Conservation (phyloP, 768 basidiomycete genomes). For the Neoboletus magnificus region DNA sequence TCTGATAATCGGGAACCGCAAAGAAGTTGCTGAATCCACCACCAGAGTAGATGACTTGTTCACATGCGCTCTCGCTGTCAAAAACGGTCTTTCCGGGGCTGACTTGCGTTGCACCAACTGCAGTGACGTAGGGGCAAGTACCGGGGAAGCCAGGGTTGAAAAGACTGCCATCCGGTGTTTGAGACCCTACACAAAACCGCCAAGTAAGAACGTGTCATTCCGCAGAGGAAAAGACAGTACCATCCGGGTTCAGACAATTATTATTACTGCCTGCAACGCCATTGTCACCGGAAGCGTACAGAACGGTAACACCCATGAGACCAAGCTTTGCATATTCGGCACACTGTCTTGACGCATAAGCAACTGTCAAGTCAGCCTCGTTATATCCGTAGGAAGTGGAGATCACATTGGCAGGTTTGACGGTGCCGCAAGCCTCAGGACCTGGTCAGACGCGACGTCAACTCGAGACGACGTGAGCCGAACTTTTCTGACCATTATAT, state of each 20-base stretch:
- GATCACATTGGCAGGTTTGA: slow-evolving; percentile 40
- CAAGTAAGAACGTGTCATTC: neutral
- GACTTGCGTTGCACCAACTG: slow-evolving; percentile 62
- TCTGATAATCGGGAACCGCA: slow-evolving; percentile 51
- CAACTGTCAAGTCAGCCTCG: slow-evolving; percentile 35
- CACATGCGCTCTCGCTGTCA: slow-evolving; percentile 46
- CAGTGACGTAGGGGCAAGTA: slow-evolving; percentile 62
- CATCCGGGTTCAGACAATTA: slow-evolving; percentile 39
- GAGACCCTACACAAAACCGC: slow-evolving; percentile 8
- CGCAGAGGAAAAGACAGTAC: slow-evolving; percentile 14
- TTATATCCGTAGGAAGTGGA: slow-evolving; percentile 40
- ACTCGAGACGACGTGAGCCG: neutral
- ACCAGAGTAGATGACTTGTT: slow-evolving; percentile 45
- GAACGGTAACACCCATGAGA: slow-evolving; percentile 45
- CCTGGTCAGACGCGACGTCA: slow-evolving; percentile 11
- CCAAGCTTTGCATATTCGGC: slow-evolving; percentile 48
- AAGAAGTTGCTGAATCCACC: slow-evolving; percentile 60
- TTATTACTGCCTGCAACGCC: slow-evolving; percentile 38
- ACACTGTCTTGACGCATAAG: slow-evolving; percentile 43
- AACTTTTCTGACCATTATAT: slow-evolving; percentile 31
- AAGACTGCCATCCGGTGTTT: slow-evolving; percentile 46
- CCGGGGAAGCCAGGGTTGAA: slow-evolving; percentile 55
- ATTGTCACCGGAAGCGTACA: slow-evolving; percentile 41
- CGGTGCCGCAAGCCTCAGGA: slow-evolving; percentile 34
- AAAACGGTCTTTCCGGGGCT: slow-evolving; percentile 41